phyloP scores from a whole-genome alignment of 176 grass and related monocot species.

The Zea luxurians region DNA sequence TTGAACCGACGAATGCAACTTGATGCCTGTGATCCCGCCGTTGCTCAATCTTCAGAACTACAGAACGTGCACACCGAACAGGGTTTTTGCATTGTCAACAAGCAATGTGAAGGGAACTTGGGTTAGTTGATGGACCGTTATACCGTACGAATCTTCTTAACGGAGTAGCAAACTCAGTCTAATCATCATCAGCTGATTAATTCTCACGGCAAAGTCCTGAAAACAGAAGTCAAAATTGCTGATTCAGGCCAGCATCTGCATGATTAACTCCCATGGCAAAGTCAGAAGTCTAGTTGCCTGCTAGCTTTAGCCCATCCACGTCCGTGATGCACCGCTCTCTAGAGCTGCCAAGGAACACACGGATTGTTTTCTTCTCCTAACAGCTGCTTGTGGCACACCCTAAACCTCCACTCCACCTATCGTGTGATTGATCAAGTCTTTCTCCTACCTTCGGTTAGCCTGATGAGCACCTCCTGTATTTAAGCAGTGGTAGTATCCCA shows the following conservation, averaged over 20 bases:
- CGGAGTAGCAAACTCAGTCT: background rate
- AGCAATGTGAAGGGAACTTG: background rate
- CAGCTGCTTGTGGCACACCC: background rate
- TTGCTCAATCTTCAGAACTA: background rate
- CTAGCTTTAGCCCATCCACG: background rate
- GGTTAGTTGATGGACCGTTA: slow-evolving; percentile 22
- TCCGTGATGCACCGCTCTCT: background rate
- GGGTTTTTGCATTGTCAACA: background rate
- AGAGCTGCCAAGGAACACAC: background rate
- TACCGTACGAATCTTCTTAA: slow-evolving; percentile 5
- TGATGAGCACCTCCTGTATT: background rate
- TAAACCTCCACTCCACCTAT: background rate
- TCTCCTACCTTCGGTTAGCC: background rate
- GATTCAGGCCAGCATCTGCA: background rate
- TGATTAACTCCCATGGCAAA: background rate
- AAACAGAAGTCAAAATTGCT: background rate
- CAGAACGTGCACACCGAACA: slow-evolving; percentile 25
- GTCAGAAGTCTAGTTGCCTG: background rate
- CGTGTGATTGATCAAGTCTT: background rate
- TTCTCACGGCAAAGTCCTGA: too few species aligned
- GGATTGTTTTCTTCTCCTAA: too few species aligned
- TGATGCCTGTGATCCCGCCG: too few species aligned
- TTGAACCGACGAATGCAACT: too few species aligned
- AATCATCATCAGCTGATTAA: background rate
- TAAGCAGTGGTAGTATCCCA: background rate